A percentile compares a stretch with the other conserved stretches of the same genome.
Conservation (phyloP, 2,329 filamentous ascomycete genomes). For the Orbilia oligospora region DNA sequence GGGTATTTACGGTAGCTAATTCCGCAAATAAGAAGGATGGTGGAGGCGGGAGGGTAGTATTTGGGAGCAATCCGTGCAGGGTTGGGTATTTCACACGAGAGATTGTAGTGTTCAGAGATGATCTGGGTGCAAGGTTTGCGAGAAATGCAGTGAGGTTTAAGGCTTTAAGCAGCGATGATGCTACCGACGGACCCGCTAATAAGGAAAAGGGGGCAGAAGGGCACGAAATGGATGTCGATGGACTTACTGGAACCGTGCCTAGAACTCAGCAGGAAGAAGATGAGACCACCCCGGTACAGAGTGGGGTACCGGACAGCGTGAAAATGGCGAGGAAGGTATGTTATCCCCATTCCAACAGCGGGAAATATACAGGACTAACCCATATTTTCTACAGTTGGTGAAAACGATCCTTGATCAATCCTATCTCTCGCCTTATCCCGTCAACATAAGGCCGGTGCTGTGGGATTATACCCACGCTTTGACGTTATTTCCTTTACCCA, state of each 20-base stretch:
- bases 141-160: constrained; percentile 82
- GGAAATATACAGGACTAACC: constrained; percentile 64
- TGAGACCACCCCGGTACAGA: constrained; percentile 10
- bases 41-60: constrained; percentile 80
- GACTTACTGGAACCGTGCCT: constrained; percentile 47
- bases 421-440: constrained; percentile 86
- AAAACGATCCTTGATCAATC: constrained; percentile 94
- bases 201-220: constrained; percentile 61
- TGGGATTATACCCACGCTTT: constrained; percentile 86
- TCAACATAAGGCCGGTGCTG: constrained; percentile 82
- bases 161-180: constrained; percentile 62
- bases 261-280: constrained; percentile 52
- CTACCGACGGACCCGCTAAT: constrained; percentile 43
- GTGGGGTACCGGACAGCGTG: constrained; percentile 69
- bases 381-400: constrained; percentile 77
- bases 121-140: constrained; percentile 83
- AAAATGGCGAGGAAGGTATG: constrained; percentile 62
- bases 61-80: constrained; percentile 88
- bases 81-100: constrained; percentile 89
- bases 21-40: constrained; percentile 71
- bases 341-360: background rate
- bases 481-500: constrained; percentile 77
- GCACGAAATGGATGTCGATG: constrained; percentile 70
- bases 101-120: constrained; percentile 87
- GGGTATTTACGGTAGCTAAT: constrained; percentile 84